These are phyloP conservation scores for Pouteria glomerata DNA, from an alignment of 148 eudicot species.

Conservation along the genomic window DNA sequence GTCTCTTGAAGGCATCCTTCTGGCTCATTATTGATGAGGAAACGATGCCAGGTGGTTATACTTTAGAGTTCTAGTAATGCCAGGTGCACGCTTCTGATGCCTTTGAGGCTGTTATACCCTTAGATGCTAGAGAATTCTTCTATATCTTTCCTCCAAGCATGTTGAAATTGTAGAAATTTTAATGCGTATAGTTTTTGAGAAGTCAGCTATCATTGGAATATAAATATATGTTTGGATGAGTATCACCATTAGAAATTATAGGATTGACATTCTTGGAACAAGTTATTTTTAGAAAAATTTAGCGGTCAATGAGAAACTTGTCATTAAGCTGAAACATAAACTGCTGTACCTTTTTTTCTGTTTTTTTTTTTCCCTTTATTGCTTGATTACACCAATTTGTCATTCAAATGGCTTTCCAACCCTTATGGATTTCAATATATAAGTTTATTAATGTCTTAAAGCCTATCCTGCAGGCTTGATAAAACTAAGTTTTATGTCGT, in stretches of 20 bases:
- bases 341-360: too few relatives aligned
- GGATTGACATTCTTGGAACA: not conserved
- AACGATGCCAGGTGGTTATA: not conserved
- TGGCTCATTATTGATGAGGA: not conserved
- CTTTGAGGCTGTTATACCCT: not conserved
- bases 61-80: not conserved
- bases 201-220: not conserved
- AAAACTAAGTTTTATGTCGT: constrained; percentile 91
- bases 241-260: not conserved
- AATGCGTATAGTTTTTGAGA: not conserved
- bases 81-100: not conserved
- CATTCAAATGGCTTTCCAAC: too few relatives aligned
- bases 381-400: too few relatives aligned
- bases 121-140: not conserved
- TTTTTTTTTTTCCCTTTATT: too few relatives aligned
- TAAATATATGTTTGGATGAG: too few relatives aligned
- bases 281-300: not conserved
- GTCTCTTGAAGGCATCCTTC: too few relatives aligned
- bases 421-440: too few relatives aligned
- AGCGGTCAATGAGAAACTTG: not conserved
- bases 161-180: not conserved
- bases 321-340: not conserved
- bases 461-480: constrained; percentile 71
- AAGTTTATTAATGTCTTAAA: constrained; percentile 8
- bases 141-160: not conserved